phyloP scores from a whole-genome alignment of 176 grass and related monocot genomes.

The sorghum (Sorghum bicolor) region DNA sequence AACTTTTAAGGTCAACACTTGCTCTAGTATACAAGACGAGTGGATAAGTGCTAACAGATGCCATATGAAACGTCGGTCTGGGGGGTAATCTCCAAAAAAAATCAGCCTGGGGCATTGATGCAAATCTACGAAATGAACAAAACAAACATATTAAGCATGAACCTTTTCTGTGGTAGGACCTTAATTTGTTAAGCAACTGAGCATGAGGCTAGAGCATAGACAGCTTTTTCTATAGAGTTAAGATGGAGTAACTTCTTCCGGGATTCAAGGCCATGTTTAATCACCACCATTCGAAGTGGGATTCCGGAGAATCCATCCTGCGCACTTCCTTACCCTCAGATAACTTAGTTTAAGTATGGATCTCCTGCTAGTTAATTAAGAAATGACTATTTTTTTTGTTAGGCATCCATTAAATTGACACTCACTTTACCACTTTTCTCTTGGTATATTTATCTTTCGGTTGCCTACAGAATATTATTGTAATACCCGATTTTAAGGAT shows the following conservation, averaged over 20 bases:
- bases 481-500: too few species aligned
- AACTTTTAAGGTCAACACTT: background rate
- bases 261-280: constrained; percentile 20
- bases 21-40: background rate
- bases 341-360: constrained; percentile 42
- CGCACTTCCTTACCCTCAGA: constrained; percentile 17
- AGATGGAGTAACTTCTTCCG: constrained; percentile 2
- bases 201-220: constrained; percentile 15
- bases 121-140: constrained; percentile 18
- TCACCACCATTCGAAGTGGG: constrained; percentile 30
- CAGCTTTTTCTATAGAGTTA: constrained; percentile 28
- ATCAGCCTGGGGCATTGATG: background rate
- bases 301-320: constrained; percentile 27
- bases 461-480: constrained; percentile 35
- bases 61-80: background rate
- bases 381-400: constrained; percentile 13
- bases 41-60: background rate
- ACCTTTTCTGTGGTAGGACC: constrained; percentile 10
- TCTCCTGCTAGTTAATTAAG: constrained; percentile 29
- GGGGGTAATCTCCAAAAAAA: too few species aligned
- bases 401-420: constrained; percentile 35
- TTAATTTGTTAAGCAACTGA: constrained; percentile 27
- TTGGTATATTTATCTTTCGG: constrained; percentile 34
- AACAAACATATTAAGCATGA: background rate
- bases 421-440: constrained; percentile 29